These are phyloP conservation scores for Penicillium malachiteum DNA, from an alignment of 495 filamentous ascomycete species.

Conservation along the genomic window DNA sequence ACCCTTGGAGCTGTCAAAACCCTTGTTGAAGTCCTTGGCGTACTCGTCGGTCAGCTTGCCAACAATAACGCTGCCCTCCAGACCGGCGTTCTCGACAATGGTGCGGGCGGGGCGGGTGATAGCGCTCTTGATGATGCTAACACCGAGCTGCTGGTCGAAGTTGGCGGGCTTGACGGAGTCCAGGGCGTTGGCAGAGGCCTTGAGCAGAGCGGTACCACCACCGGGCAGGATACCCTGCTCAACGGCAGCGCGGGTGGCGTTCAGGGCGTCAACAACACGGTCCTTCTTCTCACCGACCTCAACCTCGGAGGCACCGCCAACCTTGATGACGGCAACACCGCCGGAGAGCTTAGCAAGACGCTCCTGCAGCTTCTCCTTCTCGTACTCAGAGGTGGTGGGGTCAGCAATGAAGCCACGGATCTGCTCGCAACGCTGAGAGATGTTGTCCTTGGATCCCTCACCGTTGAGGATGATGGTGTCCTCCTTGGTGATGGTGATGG, in stretches of 20 bases:
- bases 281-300: slow-evolving; percentile 99
- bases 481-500: slow-evolving; percentile 99
- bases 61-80: slow-evolving; percentile 93
- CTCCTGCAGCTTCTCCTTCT: slow-evolving; percentile 99
- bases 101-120: slow-evolving; percentile 92
- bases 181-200: slow-evolving; percentile 89
- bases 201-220: slow-evolving; percentile 96
- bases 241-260: slow-evolving; percentile 96
- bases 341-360: slow-evolving; percentile 98
- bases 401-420: slow-evolving; percentile 96
- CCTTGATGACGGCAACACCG: slow-evolving; percentile 98
- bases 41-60: slow-evolving; percentile 97
- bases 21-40: slow-evolving; percentile 93
- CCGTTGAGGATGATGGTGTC: slow-evolving; percentile 99
- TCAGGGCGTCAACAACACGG: slow-evolving; percentile 95
- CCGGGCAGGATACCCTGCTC: slow-evolving; percentile 98
- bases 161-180: slow-evolving; percentile 79
- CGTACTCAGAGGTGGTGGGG: slow-evolving; percentile 92
- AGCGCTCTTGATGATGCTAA: slow-evolving; percentile 93
- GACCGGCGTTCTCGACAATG: slow-evolving; percentile 96
- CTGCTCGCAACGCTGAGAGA: slow-evolving; percentile 95
- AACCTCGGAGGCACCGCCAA: slow-evolving; percentile 94
- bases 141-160: slow-evolving; percentile 99
- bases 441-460: slow-evolving; percentile 91
- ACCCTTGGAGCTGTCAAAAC: slow-evolving; percentile 92